Conservation (phyloP, 2,329 filamentous ascomycete genomes). For the Simplicillium sp. region DNA sequence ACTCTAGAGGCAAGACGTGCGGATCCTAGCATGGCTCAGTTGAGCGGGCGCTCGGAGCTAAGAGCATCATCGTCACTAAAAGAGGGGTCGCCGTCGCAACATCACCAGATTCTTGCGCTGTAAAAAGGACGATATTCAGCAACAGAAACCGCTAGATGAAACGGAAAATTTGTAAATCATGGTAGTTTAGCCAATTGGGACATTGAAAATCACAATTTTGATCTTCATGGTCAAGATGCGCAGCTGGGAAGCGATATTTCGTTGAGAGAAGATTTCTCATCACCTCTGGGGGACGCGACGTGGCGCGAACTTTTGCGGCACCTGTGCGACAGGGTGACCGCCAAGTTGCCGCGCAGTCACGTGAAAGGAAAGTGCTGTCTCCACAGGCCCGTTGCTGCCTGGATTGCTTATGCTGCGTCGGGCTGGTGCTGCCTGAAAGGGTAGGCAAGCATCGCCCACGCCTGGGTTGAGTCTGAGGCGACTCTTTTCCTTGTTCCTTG, state of each 20-base stretch:
- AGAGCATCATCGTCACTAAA: conserved; percentile 1
- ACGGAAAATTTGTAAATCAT: neutral
- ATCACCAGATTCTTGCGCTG: conserved; percentile 4
- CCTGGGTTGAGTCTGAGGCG: too few relatives aligned
- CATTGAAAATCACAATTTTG: too few relatives aligned
- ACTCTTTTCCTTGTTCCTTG: too few relatives aligned
- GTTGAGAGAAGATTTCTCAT: conserved; percentile 18
- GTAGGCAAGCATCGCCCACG: too few relatives aligned
- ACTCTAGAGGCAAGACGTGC: too few relatives aligned
- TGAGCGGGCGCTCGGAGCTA: too few relatives aligned
- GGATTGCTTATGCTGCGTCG: too few relatives aligned
- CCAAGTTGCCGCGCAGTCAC: conserved; percentile 34
- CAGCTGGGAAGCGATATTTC: conserved; percentile 1
- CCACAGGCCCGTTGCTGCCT: too few relatives aligned
- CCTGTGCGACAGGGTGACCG: conserved; percentile 19
- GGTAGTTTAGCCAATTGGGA: neutral
- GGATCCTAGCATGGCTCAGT: too few relatives aligned
- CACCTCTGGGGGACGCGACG: conserved; percentile 33
- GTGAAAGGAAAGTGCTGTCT: conserved; percentile 17
- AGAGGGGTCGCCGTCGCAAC: conserved; percentile 11
- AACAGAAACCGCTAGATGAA: too few relatives aligned
- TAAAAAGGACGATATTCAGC: too few relatives aligned
- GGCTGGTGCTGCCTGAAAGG: too few relatives aligned
- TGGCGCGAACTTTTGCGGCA: conserved; percentile 26
- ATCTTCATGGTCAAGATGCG: conserved; percentile 18